phyloP scores from a whole-genome alignment of 2,329 filamentous ascomycete genomes.

The Furcasterigmium furcatum region DNA sequence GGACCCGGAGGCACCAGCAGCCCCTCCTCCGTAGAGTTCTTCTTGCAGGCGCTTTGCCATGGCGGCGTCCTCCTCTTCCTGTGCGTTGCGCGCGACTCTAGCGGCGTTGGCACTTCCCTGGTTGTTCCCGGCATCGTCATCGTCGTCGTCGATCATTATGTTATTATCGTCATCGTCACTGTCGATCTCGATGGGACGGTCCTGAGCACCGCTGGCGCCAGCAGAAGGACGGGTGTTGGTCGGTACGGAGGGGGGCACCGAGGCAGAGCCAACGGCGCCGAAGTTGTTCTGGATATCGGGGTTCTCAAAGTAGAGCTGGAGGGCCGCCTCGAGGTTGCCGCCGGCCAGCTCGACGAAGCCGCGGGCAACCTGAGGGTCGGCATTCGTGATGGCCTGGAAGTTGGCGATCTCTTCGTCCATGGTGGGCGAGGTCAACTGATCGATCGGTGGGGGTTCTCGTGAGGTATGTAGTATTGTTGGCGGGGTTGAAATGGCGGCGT shows the following conservation, averaged over 20 bases:
- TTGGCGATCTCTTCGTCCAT: slow-evolving; percentile 74
- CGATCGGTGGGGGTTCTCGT: too few relatives aligned
- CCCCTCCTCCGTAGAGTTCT: slow-evolving; percentile 69
- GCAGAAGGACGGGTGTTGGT: slow-evolving; percentile 10
- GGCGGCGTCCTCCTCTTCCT: slow-evolving; percentile 85
- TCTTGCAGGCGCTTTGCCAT: slow-evolving; percentile 91
- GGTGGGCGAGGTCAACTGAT: slow-evolving; percentile 13
- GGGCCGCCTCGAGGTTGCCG: slow-evolving; percentile 78
- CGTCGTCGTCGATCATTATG: slow-evolving; percentile 33
- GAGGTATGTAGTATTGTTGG: too few relatives aligned
- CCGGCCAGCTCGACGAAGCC: slow-evolving; percentile 85
- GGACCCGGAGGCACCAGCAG: slow-evolving; percentile 34
- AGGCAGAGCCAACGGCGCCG: slow-evolving; percentile 22
- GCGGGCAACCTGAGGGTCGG: slow-evolving; percentile 68
- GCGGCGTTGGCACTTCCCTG: slow-evolving; percentile 30
- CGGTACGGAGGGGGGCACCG: slow-evolving; percentile 19
- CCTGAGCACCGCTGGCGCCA: background rate
- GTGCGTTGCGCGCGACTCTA: slow-evolving; percentile 41
- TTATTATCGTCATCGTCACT: slow-evolving; percentile 61
- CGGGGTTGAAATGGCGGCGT: too few relatives aligned
- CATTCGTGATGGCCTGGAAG: slow-evolving; percentile 80
- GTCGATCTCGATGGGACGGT: slow-evolving; percentile 61
- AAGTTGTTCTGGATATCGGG: slow-evolving; percentile 63
- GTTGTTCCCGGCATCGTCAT: slow-evolving; percentile 33
- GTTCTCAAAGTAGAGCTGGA: slow-evolving; percentile 87